Evolutionary conservation across 2,329 filamentous ascomycete genomes (phyloP), one percentile per base, ranked within the genome.

Genomic region (Colletotrichum melonis): DNA sequence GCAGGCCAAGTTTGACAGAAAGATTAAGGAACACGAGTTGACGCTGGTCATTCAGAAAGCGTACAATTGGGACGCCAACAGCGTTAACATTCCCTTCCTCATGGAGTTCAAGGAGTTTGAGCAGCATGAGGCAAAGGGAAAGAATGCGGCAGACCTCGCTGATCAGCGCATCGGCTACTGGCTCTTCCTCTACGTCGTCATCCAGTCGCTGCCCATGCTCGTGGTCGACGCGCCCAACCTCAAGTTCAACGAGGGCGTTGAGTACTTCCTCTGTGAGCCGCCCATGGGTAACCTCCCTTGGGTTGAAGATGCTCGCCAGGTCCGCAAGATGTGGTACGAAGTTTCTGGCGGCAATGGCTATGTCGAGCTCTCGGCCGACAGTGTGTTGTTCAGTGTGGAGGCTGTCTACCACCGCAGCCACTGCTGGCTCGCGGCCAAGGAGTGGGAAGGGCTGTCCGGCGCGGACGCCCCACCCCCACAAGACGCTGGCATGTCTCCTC

Each of bases 241-340:
- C 57, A 88, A 88, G 67, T 92, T 88, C 80, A 92, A 90, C 0
- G 90, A 94, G 63, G 92, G 89, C 1, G 92, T 94, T 2, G 94
- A 96, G 80, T 95, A 96, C 82, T 97, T 96, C 84, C 86, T 96
- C 32, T 95, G 94, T 81, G 88, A 94, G 79, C 90, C 93, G 4
- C 92, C 93, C 0, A 89, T 93, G 78, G 92, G 92, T 22, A 91
- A 92, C 67, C 87, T 91, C 0, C 94, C 94, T 0, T 97, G 94
- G 94, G 86, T 92, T 58, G 89, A 91, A 67, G 92, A 93, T 66
- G 89, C 90, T 49, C 86, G 87, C 42, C 85, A 90, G 60, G 88
- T 92, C 16, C 88, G 89, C 77, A 91, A 91, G 84, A 90, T 91
- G 78, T 94, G 93, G 93, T 94, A 94, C 81, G 90, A 93, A 76